Evolutionary conservation across 441 rosid species (phyloP).

Genomic region (Brassica balearica): DNA sequence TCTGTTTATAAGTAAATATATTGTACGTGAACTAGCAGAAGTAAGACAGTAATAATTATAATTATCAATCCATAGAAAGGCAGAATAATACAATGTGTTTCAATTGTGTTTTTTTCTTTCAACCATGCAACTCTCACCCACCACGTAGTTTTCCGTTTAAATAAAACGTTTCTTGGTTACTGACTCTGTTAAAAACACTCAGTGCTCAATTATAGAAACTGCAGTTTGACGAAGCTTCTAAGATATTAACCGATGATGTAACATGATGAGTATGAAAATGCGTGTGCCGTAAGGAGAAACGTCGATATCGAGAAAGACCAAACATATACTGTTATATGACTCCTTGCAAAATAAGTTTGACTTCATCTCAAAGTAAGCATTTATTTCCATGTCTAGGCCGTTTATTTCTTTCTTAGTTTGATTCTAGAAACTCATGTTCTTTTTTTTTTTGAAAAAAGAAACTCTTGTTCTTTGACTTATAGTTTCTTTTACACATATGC

Average conservation of each 20-base stretch:
- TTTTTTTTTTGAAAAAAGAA: slow-evolving; percentile 25
- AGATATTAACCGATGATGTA: slow-evolving; percentile 1
- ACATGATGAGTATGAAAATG: slow-evolving; percentile 18
- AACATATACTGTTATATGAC: slow-evolving; percentile 26
- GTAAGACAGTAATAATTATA: neutral
- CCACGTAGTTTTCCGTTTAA: slow-evolving; percentile 1
- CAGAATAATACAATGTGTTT: neutral
- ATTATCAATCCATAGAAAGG: neutral
- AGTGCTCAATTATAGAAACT: neutral
- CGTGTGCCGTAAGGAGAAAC: slow-evolving; percentile 30
- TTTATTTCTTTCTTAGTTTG: slow-evolving; percentile 9
- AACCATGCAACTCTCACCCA: neutral
- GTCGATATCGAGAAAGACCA: slow-evolving; percentile 40
- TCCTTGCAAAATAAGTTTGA: slow-evolving; percentile 40
- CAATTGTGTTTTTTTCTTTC: neutral
- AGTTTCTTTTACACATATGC: neutral
- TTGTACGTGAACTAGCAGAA: neutral
- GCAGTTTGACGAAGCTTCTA: slow-evolving; percentile 27
- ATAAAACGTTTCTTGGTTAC: neutral
- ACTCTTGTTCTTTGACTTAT: slow-evolving; percentile 43
- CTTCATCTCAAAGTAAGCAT: slow-evolving; percentile 33
- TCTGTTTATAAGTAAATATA: neutral
- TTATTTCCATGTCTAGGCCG: slow-evolving; percentile 31
- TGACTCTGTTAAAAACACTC: neutral
- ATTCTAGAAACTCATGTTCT: slow-evolving; percentile 44